A percentile compares a stretch with the other conserved stretches of the same genome.
Evolutionary conservation across 208 protist genomes (phyloP).

Genomic region (Balamuthia mandrillaris): DNA sequence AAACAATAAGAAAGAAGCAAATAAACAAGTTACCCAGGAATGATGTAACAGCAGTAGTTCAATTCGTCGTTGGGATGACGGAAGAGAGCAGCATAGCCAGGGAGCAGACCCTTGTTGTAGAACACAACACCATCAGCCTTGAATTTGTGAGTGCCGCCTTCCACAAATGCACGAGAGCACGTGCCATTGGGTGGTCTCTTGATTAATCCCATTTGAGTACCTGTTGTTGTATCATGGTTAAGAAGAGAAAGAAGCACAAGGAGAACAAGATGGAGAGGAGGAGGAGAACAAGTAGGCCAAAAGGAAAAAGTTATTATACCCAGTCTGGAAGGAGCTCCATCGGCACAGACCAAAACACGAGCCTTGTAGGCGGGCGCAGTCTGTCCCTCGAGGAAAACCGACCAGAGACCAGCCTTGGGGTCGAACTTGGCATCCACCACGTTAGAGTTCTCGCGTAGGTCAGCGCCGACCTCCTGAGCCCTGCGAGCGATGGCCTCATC

Average conservation of each 20-base stretch:
- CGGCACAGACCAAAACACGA: constrained; percentile 61
- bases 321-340: constrained; percentile 59
- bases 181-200: constrained; percentile 58
- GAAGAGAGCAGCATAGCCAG: constrained; percentile 60
- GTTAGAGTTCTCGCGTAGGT: constrained; percentile 62
- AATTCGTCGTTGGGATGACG: constrained; percentile 64
- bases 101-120: constrained; percentile 57
- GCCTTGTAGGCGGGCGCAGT: constrained; percentile 37
- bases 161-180: constrained; percentile 62
- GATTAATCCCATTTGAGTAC: constrained; percentile 52
- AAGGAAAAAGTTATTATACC: background rate
- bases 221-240: background rate
- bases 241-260: background rate
- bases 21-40: constrained; percentile 66
- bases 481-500: constrained; percentile 62
- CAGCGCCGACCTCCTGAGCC: constrained; percentile 58
- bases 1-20: background rate
- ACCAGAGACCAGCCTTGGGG: constrained; percentile 58
- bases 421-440: constrained; percentile 60
- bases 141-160: constrained; percentile 64
- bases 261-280: background rate
- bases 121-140: constrained; percentile 67
- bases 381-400: constrained; percentile 28
- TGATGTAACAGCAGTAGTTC: constrained; percentile 65
- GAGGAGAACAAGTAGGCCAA: background rate